Evolutionary conservation across 2,329 filamentous ascomycete genomes (phyloP).

Genomic region (Whalleya microplaca): DNA sequence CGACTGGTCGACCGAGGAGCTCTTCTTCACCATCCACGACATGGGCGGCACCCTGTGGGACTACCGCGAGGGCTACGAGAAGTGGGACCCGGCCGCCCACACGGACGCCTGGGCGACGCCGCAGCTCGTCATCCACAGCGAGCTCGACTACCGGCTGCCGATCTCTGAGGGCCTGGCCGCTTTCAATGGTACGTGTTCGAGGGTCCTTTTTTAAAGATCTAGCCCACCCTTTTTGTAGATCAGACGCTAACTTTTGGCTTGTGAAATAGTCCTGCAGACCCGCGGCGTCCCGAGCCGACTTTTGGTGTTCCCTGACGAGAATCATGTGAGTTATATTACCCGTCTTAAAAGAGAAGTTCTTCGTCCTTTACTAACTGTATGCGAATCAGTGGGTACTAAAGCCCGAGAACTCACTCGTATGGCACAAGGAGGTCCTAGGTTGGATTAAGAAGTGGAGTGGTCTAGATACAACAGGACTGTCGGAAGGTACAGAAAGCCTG

Average conservation of each 20-base stretch:
- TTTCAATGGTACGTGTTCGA: conserved; percentile 61
- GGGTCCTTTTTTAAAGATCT: neutral
- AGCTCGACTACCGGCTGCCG: conserved; percentile 85
- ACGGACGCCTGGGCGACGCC: conserved; percentile 81
- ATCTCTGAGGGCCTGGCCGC: conserved; percentile 83
- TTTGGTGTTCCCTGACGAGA: conserved; percentile 78
- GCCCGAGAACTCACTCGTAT: conserved; percentile 86
- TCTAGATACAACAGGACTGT: conserved; percentile 38
- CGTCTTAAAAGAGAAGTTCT: neutral
- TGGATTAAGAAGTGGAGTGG: conserved; percentile 72
- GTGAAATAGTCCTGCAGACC: conserved; percentile 67
- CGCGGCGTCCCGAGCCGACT: conserved; percentile 76
- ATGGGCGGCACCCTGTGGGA: conserved; percentile 67
- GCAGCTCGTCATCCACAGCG: conserved; percentile 84
- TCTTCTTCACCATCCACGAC: conserved; percentile 73
- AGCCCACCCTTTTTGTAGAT: no score
- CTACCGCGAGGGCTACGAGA: conserved; percentile 65
- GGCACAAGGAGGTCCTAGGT: conserved; percentile 83
- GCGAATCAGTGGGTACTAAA: conserved; percentile 83
- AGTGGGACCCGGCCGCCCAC: conserved; percentile 69
- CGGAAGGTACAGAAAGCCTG: conserved; percentile 24
- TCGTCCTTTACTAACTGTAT: conserved; percentile 57
- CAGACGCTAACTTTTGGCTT: conserved; percentile 5
- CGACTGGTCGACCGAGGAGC: conserved; percentile 67
- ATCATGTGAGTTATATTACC: conserved; percentile 50